These are phyloP conservation scores for Physcia stellaris DNA, from an alignment of 495 filamentous ascomycete species.

Conservation along the genomic window DNA sequence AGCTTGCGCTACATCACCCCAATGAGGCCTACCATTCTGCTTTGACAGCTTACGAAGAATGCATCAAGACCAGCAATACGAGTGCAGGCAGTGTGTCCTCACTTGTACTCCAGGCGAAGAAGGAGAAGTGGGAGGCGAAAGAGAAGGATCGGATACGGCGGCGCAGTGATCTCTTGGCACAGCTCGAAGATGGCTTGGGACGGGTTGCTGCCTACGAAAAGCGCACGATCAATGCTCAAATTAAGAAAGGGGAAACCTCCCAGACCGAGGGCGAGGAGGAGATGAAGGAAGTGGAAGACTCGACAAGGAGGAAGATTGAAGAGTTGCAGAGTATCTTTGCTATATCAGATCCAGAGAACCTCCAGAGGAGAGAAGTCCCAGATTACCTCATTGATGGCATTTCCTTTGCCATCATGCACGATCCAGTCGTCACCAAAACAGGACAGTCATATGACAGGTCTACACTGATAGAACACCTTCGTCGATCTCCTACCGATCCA, in stretches of 20 bases:
- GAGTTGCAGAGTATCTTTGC: constrained; percentile 50
- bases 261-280: constrained; percentile 31
- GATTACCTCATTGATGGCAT: constrained; percentile 85
- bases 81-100: constrained; percentile 51
- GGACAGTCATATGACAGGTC: constrained; percentile 83
- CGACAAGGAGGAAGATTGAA: constrained; percentile 42
- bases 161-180: constrained; percentile 33
- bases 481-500: constrained; percentile 61
- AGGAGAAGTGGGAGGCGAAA: constrained; percentile 39
- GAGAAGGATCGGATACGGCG: constrained; percentile 34
- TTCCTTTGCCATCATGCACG: constrained; percentile 82
- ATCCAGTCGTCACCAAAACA: constrained; percentile 77
- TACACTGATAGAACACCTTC: constrained; percentile 77
- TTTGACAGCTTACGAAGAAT: constrained; percentile 58
- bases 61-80: constrained; percentile 41
- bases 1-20: constrained; percentile 58
- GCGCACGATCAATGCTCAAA: constrained; percentile 31
- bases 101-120: constrained; percentile 65
- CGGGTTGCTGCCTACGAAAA: constrained; percentile 30
- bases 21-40: constrained; percentile 63
- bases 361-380: constrained; percentile 52
- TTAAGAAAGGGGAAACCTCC: constrained; percentile 21
- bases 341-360: constrained; percentile 38
- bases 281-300: constrained; percentile 33
- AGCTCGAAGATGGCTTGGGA: constrained; percentile 35